phyloP scores from a whole-genome alignment of 805 yeast species.

The Candida orba region DNA sequence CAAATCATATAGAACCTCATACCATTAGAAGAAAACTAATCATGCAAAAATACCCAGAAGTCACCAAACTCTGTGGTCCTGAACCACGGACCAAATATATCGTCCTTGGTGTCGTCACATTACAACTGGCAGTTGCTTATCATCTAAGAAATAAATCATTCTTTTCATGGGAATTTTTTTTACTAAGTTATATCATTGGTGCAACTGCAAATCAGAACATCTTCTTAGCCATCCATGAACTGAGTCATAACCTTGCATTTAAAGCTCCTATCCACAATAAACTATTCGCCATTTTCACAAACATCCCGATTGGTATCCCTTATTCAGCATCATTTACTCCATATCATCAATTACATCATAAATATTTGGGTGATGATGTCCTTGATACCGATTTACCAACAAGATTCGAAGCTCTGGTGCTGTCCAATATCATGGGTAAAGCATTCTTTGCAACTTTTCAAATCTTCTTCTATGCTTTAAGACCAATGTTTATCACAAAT shows the following conservation, averaged over 20 bases:
- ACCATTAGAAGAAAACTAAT: constrained; percentile 65
- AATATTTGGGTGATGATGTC: constrained; percentile 76
- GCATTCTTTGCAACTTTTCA: constrained; percentile 88
- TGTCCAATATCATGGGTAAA: constrained; percentile 77
- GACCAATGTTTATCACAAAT: constrained; percentile 82
- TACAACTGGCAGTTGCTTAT: constrained; percentile 66
- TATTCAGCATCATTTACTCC: constrained; percentile 83
- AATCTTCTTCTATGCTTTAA: constrained; percentile 77
- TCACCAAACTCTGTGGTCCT: constrained; percentile 72
- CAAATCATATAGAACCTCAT: constrained; percentile 77
- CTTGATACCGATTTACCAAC: constrained; percentile 90
- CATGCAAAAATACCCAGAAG: constrained; percentile 69
- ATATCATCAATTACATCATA: constrained; percentile 87
- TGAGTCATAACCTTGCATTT: constrained; percentile 80
- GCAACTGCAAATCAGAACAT: constrained; percentile 82
- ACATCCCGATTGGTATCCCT: constrained; percentile 85
- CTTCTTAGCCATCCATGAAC: constrained; percentile 83
- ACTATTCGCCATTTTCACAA: constrained; percentile 67
- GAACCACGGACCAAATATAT: constrained; percentile 84
- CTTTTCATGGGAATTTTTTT: constrained; percentile 45
- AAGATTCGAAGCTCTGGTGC: constrained; percentile 58
- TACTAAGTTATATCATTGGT: constrained; percentile 70
- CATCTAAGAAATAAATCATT: constrained; percentile 49
- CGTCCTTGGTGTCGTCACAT: constrained; percentile 51
- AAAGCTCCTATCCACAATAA: constrained; percentile 72